Percentiles rank a stretch among this genome's conserved stretches.
These are phyloP conservation scores for Curvularia verruculosa DNA, from an alignment of 2,329 filamentous ascomycete genomes.

Conservation along the genomic window DNA sequence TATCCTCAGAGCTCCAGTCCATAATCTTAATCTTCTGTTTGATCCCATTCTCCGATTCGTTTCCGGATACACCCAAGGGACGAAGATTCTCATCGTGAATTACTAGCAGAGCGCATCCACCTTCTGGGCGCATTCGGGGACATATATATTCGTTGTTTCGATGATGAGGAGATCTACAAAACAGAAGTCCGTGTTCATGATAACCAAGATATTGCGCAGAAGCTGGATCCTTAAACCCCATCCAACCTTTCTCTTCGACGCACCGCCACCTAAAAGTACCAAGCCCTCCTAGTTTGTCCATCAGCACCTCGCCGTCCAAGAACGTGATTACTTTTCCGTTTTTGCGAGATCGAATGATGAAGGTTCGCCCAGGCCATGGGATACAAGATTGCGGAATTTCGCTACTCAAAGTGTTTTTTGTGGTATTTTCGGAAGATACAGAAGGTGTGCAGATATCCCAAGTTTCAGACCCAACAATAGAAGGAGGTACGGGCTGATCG, in stretches of 20 bases:
- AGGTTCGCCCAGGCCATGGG: constrained; percentile 38
- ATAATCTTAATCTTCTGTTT: constrained; percentile 8
- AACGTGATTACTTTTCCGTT: constrained; percentile 41
- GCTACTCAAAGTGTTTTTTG: not conserved
- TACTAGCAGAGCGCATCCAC: constrained; percentile 11
- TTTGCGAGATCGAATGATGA: constrained; percentile 40
- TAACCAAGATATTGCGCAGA: constrained; percentile 25
- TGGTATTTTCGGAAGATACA: constrained; percentile 12
- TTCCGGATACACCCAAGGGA: constrained; percentile 7
- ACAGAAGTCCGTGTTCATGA: constrained; percentile 5
- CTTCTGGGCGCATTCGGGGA: constrained; percentile 12
- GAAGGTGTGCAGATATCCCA: constrained; percentile 10
- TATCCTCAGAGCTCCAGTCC: constrained; percentile 6
- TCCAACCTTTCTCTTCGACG: constrained; percentile 48
- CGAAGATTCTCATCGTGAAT: not conserved
- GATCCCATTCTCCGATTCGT: constrained; percentile 5
- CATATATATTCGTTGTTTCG: constrained; percentile 10
- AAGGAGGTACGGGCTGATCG: not conserved
- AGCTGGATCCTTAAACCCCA: constrained; percentile 48
- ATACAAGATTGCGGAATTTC: constrained; percentile 10
- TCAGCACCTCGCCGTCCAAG: constrained; percentile 35
- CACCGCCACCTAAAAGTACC: constrained; percentile 47
- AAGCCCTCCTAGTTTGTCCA: constrained; percentile 34
- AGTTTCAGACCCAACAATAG: constrained; percentile 7
- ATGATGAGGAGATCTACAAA: constrained; percentile 4